phyloP scores from a whole-genome alignment of 768 basidiomycete genomes.

The Piloderma croceum region DNA sequence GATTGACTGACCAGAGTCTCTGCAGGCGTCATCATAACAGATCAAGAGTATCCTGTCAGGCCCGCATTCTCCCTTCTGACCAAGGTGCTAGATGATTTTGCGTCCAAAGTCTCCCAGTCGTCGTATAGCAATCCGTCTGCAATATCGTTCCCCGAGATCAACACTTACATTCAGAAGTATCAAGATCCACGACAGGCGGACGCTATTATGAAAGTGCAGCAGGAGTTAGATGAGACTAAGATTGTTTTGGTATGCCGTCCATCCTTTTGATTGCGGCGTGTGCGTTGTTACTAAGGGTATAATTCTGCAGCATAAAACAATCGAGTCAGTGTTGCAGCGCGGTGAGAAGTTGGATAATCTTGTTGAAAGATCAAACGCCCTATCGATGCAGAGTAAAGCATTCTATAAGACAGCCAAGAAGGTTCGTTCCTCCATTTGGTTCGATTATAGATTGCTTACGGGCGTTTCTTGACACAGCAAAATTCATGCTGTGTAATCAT shows the following conservation, averaged over 20 bases:
- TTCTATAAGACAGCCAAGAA: conserved; percentile 99
- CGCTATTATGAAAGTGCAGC: conserved; percentile 96
- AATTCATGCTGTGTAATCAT: conserved; percentile 91
- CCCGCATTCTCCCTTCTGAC: conserved; percentile 93
- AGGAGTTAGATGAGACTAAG: conserved; percentile 98
- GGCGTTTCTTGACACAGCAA: conserved; percentile 62
- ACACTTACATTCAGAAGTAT: conserved; percentile 80
- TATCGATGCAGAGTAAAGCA: conserved; percentile 91
- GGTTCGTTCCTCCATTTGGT: conserved; percentile 39
- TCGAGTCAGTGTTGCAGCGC: conserved; percentile 91
- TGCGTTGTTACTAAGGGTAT: background rate
- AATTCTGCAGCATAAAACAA: conserved; percentile 88
- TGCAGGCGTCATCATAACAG: conserved; percentile 85
- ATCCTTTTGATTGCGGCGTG: background rate
- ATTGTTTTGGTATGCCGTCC: conserved; percentile 83
- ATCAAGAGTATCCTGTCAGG: conserved; percentile 93
- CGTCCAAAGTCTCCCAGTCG: conserved; percentile 68
- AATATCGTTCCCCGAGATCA: conserved; percentile 73
- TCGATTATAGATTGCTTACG: conserved; percentile 8
- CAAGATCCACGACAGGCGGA: conserved; percentile 97
- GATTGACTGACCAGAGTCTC: conserved; percentile 6
- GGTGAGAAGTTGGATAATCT: conserved; percentile 96
- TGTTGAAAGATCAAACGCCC: conserved; percentile 85
- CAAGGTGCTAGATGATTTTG: conserved; percentile 91
- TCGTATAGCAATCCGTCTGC: conserved; percentile 58